phyloP scores from a whole-genome alignment of 768 basidiomycete species.

The Jaapia argillacea region DNA sequence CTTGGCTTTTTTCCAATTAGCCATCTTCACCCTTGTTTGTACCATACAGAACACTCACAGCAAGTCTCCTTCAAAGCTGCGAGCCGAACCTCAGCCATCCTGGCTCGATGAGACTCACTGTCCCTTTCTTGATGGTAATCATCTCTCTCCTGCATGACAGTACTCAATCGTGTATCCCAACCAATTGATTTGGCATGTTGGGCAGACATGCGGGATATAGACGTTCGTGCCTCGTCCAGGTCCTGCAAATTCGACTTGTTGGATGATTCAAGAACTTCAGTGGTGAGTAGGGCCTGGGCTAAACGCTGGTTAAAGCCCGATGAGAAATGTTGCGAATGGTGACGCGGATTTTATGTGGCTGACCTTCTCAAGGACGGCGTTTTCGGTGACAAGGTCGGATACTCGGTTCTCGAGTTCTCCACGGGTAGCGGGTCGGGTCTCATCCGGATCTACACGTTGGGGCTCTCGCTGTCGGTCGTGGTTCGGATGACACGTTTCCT shows the following conservation, averaged over 20 bases:
- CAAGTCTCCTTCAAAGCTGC: slow-evolving; percentile 57
- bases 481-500: slow-evolving; percentile 9
- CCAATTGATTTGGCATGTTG: slow-evolving; percentile 64
- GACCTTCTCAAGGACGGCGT: slow-evolving; percentile 52
- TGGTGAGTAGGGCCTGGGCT: slow-evolving; percentile 70
- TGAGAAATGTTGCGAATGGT: no score
- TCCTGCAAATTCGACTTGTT: slow-evolving; percentile 67
- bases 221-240: slow-evolving; percentile 60
- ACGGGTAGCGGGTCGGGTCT: slow-evolving; percentile 6
- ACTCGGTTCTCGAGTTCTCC: slow-evolving; percentile 24
- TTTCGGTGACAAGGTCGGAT: slow-evolving; percentile 39
- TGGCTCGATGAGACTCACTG: slow-evolving; percentile 54
- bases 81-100: slow-evolving; percentile 57
- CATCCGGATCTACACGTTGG: slow-evolving; percentile 4
- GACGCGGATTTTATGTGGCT: no score
- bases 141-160: slow-evolving; percentile 66
- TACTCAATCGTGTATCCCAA: slow-evolving; percentile 55
- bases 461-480: slow-evolving; percentile 3
- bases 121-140: slow-evolving; percentile 81
- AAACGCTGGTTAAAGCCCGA: slow-evolving; percentile 40
- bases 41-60: slow-evolving; percentile 27
- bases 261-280: slow-evolving; percentile 72
- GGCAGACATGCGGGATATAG: slow-evolving; percentile 56
- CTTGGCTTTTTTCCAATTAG: slow-evolving; percentile 36
- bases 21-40: neutral